Evolutionary conservation across 163 green algal genomes (phyloP), one percentile per base, ranked within the genome.

Genomic region (Picocystis sp.): DNA sequence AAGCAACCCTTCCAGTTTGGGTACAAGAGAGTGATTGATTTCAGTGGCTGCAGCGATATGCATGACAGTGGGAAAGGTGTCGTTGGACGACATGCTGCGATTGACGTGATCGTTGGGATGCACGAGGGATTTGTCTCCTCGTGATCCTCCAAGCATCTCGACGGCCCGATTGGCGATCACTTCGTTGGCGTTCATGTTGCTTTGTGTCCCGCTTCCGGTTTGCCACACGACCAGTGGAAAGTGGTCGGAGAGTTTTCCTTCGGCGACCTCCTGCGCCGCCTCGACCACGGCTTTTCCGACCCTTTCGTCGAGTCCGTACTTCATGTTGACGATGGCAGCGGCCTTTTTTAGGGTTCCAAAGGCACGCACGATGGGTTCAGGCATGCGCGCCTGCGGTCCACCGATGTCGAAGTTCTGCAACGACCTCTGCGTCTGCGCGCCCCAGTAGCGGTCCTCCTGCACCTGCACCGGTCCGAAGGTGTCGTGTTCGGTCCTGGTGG

Each of bases 111-210:
- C 84, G 58, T 94, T 94, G 45, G 84, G 84, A 53, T 75, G 57
- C 10, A 92, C 72, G 24, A 75, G 63, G 1, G 29, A 52, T 63
- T 92, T 92, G 62, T 74, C 72, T 17, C 84, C 83, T 17, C 82
- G 53, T 45, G 67, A 23, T 24, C 76, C 80, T 12, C 80, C 82
- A 49, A 91, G 45, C 2, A 92, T 70, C 63, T 94, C 77, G 43
- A 87, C 89, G 0, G 84, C 82, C 84, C 61, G 56, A 61, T 84
- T 86, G 44, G 73, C 75, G 53, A 86, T 86, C 22, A 92, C 84
- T 68, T 96, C 87, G 64, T 96, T 96, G 44, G 77, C 79, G 52
- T 96, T 96, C 87, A 96, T 96, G 77, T 96, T 94, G 67, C 66
- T 85, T 68, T 94, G 86, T 2, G 87, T 96, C 45, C 84, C 87